These are phyloP conservation scores for Cucurbita ficifolia DNA, from an alignment of 306 rosid species.

Conservation along the genomic window DNA sequence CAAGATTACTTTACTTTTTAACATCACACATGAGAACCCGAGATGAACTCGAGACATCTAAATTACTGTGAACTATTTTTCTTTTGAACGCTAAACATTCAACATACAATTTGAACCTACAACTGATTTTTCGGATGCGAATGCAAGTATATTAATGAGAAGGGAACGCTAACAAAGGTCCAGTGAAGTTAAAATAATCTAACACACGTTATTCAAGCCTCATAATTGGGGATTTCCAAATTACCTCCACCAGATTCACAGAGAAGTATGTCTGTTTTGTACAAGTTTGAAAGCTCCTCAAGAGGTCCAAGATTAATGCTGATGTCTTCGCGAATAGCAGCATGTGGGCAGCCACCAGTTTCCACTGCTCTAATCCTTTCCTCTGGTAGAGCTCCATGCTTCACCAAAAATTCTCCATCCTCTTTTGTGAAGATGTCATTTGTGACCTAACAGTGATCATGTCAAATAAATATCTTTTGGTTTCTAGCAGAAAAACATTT, in stretches of 20 bases:
- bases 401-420: slow-evolving; percentile 96
- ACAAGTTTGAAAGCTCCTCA: slow-evolving; percentile 79
- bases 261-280: slow-evolving; percentile 69
- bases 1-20: neutral
- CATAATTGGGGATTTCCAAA: neutral
- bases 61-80: neutral
- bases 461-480: neutral
- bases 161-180: neutral
- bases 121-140: neutral
- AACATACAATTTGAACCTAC: neutral
- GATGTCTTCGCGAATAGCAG: slow-evolving; percentile 89
- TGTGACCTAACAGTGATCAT: slow-evolving; percentile 43
- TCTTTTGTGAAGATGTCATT: slow-evolving; percentile 94
- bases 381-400: slow-evolving; percentile 74
- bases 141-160: neutral
- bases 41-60: neutral
- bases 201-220: neutral
- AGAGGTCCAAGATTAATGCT: slow-evolving; percentile 96
- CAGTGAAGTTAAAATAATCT: neutral
- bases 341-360: slow-evolving; percentile 97
- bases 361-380: slow-evolving; percentile 96
- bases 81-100: neutral
- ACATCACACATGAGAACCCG: neutral
- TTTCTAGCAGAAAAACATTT: neutral
- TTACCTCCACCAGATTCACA: slow-evolving; percentile 99